Base-by-base conservation (phyloP, 2,329 filamentous ascomycete species). In the Pseudocercospora eumusae region DNA sequence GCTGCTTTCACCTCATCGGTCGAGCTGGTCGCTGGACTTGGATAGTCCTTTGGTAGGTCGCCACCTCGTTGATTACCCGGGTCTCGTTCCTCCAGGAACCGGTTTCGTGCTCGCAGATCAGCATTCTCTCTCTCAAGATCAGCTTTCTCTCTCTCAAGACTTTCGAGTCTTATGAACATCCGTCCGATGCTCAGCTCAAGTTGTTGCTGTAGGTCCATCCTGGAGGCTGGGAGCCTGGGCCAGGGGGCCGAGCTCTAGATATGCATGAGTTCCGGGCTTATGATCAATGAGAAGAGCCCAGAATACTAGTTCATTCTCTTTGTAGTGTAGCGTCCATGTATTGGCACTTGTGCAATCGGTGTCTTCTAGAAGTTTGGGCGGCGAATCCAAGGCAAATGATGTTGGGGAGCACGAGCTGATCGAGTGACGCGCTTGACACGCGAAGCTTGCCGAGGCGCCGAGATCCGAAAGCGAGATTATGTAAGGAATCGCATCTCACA, bases 81-180 rank as follows among this genome's bases (percentile, higher is more conserved):
- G 7, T 54, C 56, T 13, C 59, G 61, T 20, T 62, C 28, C 10
- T 45, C 9, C n/a, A 56, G 28, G 27, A 56, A 15, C 21, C 49
- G 60, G 9, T 70, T 42, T 40, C 66, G 64, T 13, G 59, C 61
- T 10, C 65, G 66, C 40, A 73, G 49, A 4, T 61, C 61, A 1
- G 60, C 61, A 49, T 72, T 72, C 36, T 72, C 67, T 9, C 63
- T 63, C 40, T 72, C 69, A 4, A 72, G 61, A 47, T 68, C 62
- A 1, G 60, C 61, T 45, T 72, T 72, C 36, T 72, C 67, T 9
- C 63, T 63, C 40, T 72, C 69, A 4, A 72, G 61, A 47, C 68
- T 61, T 20, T 66, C 61, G 15, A 66, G 63, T 10, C 36, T 55
- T 21, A 60, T 23, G 21, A 61, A 31, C 28, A 59, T 57, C 13